A percentile compares a stretch with the other conserved stretches of the same genome.
phyloP scores from a whole-genome alignment of 768 basidiomycete genomes.

The Amylocystis lapponica region DNA sequence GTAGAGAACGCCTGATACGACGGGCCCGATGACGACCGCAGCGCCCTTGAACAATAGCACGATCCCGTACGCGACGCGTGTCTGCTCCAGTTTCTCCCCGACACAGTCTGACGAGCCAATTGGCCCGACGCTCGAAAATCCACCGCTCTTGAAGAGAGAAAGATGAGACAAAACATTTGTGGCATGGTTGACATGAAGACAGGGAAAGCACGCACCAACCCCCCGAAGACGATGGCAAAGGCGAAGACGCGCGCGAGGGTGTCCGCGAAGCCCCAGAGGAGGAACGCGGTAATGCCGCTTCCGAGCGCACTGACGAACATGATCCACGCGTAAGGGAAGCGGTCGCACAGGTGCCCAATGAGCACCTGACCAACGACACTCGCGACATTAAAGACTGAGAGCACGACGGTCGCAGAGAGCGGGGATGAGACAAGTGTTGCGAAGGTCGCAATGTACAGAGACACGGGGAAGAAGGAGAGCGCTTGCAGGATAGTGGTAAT shows the following conservation, averaged over 20 bases:
- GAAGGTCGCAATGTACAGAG: constrained; percentile 20
- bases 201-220: constrained; percentile 9
- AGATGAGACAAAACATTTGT: neutral
- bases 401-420: constrained; percentile 15
- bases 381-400: constrained; percentile 21
- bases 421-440: constrained; percentile 13
- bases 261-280: constrained; percentile 19
- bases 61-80: constrained; percentile 11
- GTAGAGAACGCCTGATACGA: constrained; percentile 16
- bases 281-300: constrained; percentile 13
- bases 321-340: constrained; percentile 18
- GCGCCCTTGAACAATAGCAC: constrained; percentile 16
- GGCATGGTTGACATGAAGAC: too few relatives aligned
- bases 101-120: constrained; percentile 16
- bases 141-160: constrained; percentile 11
- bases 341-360: constrained; percentile 19
- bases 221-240: constrained; percentile 21
- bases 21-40: constrained; percentile 16
- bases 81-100: constrained; percentile 16
- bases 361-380: constrained; percentile 21
- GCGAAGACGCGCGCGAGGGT: constrained; percentile 15
- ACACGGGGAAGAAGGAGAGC: constrained; percentile 22
- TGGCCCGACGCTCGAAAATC: constrained; percentile 14
- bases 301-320: constrained; percentile 16
- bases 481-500: constrained; percentile 16